Conservation (phyloP, 495 filamentous ascomycete genomes). For the Schizothecium vesticola region DNA sequence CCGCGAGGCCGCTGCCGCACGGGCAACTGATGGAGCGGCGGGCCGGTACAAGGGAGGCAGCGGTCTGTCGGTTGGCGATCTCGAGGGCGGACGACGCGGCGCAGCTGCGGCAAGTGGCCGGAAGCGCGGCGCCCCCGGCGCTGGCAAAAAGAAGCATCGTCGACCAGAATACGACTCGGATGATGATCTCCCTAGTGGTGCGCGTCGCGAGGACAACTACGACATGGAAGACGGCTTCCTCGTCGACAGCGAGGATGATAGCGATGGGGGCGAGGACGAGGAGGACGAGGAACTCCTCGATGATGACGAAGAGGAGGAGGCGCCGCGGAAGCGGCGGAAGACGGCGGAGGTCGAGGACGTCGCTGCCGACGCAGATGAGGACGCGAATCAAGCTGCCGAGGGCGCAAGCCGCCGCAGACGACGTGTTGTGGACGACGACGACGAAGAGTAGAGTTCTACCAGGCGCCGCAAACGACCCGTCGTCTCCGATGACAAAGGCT, state of each 20-base stretch:
- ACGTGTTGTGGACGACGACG: conserved; percentile 47
- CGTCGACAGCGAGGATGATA: conserved; percentile 68
- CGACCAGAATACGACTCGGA: conserved; percentile 57
- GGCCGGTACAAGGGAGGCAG: conserved; percentile 42
- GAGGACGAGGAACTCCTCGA: conserved; percentile 51
- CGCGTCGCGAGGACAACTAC: conserved; percentile 72
- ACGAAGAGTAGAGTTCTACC: conserved; percentile 29
- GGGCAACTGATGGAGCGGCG: conserved; percentile 51
- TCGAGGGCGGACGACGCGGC: conserved; percentile 55
- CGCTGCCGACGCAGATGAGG: conserved; percentile 25
- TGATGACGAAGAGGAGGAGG: conserved; percentile 44
- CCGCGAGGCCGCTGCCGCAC: conserved; percentile 61
- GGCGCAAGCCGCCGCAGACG: conserved; percentile 32
- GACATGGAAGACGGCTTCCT: conserved; percentile 76
- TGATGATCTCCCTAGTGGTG: conserved; percentile 56
- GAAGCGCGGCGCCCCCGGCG: conserved; percentile 41
- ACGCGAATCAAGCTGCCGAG: conserved; percentile 37
- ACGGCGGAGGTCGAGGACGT: conserved; percentile 40
- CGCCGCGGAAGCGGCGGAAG: conserved; percentile 47
- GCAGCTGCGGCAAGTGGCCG: conserved; percentile 24
- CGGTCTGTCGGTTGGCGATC: conserved; percentile 64
- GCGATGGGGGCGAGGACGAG: conserved; percentile 56
- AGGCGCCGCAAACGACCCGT: neutral
- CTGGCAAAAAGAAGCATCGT: conserved; percentile 38
- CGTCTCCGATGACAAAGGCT: neutral